Evolutionary conservation across 305 asterid genomes (phyloP).

Genomic region (Stenogyne calaminthoides): DNA sequence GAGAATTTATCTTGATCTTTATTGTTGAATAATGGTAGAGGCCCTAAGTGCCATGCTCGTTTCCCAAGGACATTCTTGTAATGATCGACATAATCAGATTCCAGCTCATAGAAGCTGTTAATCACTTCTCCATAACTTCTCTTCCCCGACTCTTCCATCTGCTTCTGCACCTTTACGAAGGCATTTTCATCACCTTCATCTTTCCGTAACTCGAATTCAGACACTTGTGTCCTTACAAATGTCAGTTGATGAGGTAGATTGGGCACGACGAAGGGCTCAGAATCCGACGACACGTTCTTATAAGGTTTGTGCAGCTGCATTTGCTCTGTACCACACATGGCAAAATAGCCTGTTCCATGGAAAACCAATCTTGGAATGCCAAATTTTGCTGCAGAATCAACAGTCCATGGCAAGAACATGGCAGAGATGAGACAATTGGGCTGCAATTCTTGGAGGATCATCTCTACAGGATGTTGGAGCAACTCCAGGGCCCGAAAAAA

Average conservation of each 20-base stretch:
- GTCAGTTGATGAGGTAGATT: conserved; percentile 46
- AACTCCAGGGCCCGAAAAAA: too few species aligned
- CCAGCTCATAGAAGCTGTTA: too few species aligned
- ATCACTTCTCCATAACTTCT: too few species aligned
- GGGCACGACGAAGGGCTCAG: conserved; percentile 48
- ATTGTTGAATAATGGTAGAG: conserved; percentile 37
- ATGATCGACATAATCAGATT: too few species aligned
- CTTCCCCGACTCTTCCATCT: conserved; percentile 38
- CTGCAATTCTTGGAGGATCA: too few species aligned
- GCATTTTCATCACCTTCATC: not conserved
- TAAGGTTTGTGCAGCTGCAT: conserved; percentile 40
- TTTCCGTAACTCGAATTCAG: not conserved
- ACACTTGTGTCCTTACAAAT: conserved; percentile 42
- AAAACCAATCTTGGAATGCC: conserved; percentile 43
- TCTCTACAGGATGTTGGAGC: too few species aligned
- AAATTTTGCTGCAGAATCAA: conserved; percentile 37
- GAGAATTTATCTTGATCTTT: conserved; percentile 20
- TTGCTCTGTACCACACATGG: conserved; percentile 32
- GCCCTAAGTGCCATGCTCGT: conserved; percentile 58
- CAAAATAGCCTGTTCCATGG: conserved; percentile 41
- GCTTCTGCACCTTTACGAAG: conserved; percentile 5
- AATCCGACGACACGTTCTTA: conserved; percentile 42
- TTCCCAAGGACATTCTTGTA: conserved; percentile 44
- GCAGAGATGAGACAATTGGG: conserved; percentile 46
- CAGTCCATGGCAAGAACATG: conserved; percentile 49